Base-by-base conservation (phyloP, 2,329 filamentous ascomycete genomes). In the Onygena corvina region DNA sequence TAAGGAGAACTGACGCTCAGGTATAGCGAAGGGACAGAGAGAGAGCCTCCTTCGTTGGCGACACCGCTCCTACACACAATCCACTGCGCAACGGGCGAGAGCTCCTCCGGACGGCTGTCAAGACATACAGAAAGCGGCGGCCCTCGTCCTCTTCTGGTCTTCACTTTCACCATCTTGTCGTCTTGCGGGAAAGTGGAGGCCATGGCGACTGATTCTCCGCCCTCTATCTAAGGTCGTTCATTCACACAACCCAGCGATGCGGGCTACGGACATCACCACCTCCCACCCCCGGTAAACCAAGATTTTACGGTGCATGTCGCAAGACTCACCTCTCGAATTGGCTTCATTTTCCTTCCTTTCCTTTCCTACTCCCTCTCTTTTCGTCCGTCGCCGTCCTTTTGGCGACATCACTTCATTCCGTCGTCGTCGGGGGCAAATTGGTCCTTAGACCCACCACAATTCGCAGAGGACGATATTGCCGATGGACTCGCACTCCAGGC, bases 401-500 rank as follows among this genome's bases (percentile, higher is more conserved):
- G n/a, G n/a, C n/a, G n/a, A n/a, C n/a, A n/a, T n/a, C n/a, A n/a
- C n/a, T n/a, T n/a, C n/a, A n/a, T n/a, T n/a, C n/a, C n/a, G n/a
- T n/a, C n/a, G n/a, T n/a, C n/a, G n/a, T n/a, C n/a, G n/a, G n/a
- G n/a, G n/a, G n/a, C n/a, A n/a, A n/a, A n/a, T n/a, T n/a, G n/a
- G n/a, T n/a, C n/a, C n/a, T n/a, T n/a, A n/a, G n/a, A n/a, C n/a
- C n/a, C n/a, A n/a, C n/a, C n/a, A n/a, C n/a, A n/a, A n/a, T n/a
- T n/a, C n/a, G n/a, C n/a, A n/a, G n/a, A n/a, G n/a, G n/a, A n/a
- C n/a, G n/a, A n/a, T n/a, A n/a, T 30, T 46, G 9, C 47, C 21
- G 23, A 55, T 54, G 53, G 53, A 52, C 16, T 29, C 40, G 11
- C 46, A 31, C n/a, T 30, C 40, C n/a, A n/a, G n/a, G 38, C 30